Conservation (phyloP, 2,329 filamentous ascomycete species). For the Sporothrix euskadiensis region DNA sequence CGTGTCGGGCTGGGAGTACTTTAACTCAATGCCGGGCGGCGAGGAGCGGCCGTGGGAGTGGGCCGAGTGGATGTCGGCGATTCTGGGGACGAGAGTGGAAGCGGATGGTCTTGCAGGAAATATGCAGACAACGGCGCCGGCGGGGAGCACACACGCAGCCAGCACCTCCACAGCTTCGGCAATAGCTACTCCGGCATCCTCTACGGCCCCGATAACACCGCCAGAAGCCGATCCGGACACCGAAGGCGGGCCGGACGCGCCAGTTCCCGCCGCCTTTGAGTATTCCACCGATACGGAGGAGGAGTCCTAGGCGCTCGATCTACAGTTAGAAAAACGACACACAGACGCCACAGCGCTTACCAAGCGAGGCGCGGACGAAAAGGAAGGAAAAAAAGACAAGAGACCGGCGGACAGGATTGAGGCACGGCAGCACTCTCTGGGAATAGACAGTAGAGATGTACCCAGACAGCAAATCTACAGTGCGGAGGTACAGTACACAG, state of each 20-base stretch:
- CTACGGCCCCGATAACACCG: background rate
- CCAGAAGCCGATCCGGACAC: conserved; percentile 36
- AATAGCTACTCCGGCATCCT: background rate
- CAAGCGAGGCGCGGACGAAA: background rate
- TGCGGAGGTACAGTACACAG: background rate
- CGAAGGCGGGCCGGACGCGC: conserved; percentile 31
- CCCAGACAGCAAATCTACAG: background rate
- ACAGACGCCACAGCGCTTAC: background rate
- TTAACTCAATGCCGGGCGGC: conserved; percentile 67
- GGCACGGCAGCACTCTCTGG: background rate
- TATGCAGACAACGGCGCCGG: background rate
- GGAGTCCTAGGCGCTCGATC: background rate
- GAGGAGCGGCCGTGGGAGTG: conserved; percentile 67
- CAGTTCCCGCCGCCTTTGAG: conserved; percentile 38
- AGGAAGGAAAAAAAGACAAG: background rate
- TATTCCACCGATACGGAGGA: conserved; percentile 38
- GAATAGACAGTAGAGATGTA: background rate
- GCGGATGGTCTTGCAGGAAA: conserved; percentile 10
- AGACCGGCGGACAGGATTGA: background rate
- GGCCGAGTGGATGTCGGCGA: conserved; percentile 63
- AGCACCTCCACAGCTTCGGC: background rate
- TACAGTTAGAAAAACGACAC: no score
- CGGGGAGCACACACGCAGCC: background rate
- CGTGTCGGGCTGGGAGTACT: conserved; percentile 87
- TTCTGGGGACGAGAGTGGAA: conserved; percentile 35